Percentiles rank a stretch among this genome's conserved stretches.
Evolutionary conservation across 2,329 filamentous ascomycete species (phyloP).

Genomic region (Aspergillaceae sp.): DNA sequence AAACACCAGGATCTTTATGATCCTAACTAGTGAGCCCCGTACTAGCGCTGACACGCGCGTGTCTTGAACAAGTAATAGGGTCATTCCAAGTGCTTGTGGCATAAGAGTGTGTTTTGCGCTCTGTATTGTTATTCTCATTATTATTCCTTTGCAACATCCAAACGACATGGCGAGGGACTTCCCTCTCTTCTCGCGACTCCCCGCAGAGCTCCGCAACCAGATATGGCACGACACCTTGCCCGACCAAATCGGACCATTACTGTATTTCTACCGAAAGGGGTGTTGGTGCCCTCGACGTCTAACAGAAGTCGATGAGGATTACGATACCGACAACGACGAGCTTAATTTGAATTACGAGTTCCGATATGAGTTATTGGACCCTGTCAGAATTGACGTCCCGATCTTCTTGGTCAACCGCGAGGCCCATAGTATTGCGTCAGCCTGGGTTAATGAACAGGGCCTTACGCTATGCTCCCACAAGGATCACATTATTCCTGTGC

Average conservation of each 20-base stretch:
- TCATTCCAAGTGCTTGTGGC: too few relatives aligned
- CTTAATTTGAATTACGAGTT: constrained; percentile 10
- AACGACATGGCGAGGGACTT: not conserved
- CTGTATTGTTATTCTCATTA: not conserved
- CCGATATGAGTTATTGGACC: constrained; percentile 5
- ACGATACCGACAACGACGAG: constrained; percentile 5
- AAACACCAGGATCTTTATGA: too few relatives aligned
- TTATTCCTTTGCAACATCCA: not conserved
- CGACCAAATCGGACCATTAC: constrained; percentile 1
- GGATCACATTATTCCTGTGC: not conserved
- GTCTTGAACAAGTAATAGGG: too few relatives aligned
- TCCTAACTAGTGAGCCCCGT: too few relatives aligned
- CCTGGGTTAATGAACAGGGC: constrained; percentile 10
- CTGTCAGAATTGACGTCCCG: constrained; percentile 9
- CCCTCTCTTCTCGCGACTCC: constrained; percentile 4
- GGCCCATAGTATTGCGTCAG: constrained; percentile 8
- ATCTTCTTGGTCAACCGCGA: constrained; percentile 13
- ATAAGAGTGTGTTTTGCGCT: too few relatives aligned
- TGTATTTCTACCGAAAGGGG: constrained; percentile 10
- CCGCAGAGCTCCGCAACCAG: constrained; percentile 6
- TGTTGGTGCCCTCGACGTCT: constrained; percentile 9
- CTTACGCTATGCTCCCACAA: constrained; percentile 1
- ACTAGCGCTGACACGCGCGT: too few relatives aligned
- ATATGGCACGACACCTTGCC: constrained; percentile 7
- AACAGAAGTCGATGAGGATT: constrained; percentile 4